These are phyloP conservation scores for Huntiella abstrusa DNA, from an alignment of 2,329 filamentous ascomycete genomes.

Conservation along the genomic window DNA sequence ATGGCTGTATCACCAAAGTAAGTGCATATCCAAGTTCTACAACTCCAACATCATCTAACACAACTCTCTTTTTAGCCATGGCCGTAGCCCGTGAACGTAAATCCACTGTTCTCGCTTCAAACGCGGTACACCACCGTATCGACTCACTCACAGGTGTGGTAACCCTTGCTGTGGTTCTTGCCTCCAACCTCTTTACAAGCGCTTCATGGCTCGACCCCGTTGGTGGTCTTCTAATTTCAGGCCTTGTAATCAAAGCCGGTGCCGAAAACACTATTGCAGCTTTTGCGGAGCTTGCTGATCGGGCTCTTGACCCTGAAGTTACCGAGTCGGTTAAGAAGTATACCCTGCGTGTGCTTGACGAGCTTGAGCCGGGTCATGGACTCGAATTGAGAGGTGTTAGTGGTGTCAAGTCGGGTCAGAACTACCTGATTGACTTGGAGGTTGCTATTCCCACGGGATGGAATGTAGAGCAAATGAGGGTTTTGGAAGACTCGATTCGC, in stretches of 20 bases:
- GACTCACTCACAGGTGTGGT: slow-evolving; percentile 92
- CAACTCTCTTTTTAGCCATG: slow-evolving; percentile 43
- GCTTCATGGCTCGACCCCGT: slow-evolving; percentile 90
- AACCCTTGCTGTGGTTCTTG: slow-evolving; percentile 71
- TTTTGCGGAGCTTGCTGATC: slow-evolving; percentile 78
- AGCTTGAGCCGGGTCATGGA: slow-evolving; percentile 25
- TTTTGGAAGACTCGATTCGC: slow-evolving; percentile 57
- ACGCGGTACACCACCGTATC: slow-evolving; percentile 88
- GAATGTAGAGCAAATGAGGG: slow-evolving; percentile 51
- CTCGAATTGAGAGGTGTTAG: slow-evolving; percentile 61
- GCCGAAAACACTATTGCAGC: slow-evolving; percentile 68
- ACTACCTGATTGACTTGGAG: slow-evolving; percentile 83
- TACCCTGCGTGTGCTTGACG: slow-evolving; percentile 34
- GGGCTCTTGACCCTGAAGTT: slow-evolving; percentile 70
- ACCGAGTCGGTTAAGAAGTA: slow-evolving; percentile 52
- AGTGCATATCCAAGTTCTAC: slow-evolving; percentile 21
- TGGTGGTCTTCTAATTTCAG: slow-evolving; percentile 76
- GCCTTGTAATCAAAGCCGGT: slow-evolving; percentile 84
- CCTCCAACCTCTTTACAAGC: slow-evolving; percentile 68
- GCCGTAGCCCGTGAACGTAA: slow-evolving; percentile 88
- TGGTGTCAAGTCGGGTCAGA: slow-evolving; percentile 89
- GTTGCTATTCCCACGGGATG: slow-evolving; percentile 59
- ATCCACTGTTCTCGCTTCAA: slow-evolving; percentile 87
- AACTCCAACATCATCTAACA: not conserved
- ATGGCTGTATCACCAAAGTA: slow-evolving; percentile 92